Evolutionary conservation across 1,284 basidiomycete genomes (phyloP).

Genomic region (Peniophora sp.): DNA sequence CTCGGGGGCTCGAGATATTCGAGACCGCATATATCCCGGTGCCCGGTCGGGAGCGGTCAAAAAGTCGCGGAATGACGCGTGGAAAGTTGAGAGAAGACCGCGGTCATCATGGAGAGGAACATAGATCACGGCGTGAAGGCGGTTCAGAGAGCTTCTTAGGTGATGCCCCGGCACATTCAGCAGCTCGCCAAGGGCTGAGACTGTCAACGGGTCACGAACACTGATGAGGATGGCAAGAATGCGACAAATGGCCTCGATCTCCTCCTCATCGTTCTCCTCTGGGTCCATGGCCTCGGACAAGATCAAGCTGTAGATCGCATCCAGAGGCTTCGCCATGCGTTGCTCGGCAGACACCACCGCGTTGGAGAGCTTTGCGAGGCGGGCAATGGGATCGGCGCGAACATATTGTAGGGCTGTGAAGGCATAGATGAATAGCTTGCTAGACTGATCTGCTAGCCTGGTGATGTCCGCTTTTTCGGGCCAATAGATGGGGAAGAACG

Average conservation of each 20-base stretch:
- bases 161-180: not conserved
- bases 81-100: not conserved
- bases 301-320: not conserved
- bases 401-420: not conserved
- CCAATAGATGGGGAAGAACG: not conserved
- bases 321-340: not conserved
- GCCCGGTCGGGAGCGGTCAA: not conserved
- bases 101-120: not conserved
- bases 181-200: not conserved
- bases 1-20: too few relatives aligned
- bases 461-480: not conserved
- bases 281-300: not conserved
- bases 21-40: not conserved
- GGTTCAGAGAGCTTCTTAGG: not conserved
- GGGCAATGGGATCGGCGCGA: not conserved
- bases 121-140: not conserved
- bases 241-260: not conserved
- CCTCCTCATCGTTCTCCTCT: not conserved
- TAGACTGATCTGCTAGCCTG: not conserved
- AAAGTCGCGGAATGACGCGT: not conserved
- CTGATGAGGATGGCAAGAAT: not conserved
- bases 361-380: not conserved
- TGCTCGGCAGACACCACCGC: not conserved
- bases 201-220: not conserved
- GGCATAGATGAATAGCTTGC: constrained; percentile 1